Evolutionary conservation across 805 yeast species (phyloP).

Genomic region (Metschnikowia amazonensis): DNA sequence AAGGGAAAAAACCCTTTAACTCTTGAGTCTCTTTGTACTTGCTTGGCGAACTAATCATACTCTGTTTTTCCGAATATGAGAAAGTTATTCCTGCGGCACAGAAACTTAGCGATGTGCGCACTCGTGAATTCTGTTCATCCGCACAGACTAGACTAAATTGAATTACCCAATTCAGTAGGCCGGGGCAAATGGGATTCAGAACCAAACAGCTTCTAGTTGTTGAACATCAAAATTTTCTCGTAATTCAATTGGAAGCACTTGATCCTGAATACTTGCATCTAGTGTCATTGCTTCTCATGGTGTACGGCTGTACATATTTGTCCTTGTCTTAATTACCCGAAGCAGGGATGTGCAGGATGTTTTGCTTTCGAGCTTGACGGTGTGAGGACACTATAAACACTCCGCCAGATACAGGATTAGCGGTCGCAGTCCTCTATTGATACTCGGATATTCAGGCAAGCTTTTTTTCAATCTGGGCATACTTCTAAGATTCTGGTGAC

Average conservation of each 20-base stretch:
- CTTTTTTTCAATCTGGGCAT: constrained; percentile 5
- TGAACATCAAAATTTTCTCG: background rate
- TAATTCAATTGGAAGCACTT: too few species aligned
- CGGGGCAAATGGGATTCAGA: too few species aligned
- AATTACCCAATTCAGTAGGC: too few species aligned
- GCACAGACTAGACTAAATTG: too few species aligned
- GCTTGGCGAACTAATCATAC: too few species aligned
- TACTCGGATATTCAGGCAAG: background rate
- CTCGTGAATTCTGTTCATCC: background rate
- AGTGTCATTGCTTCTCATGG: background rate
- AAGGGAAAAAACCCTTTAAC: too few species aligned
- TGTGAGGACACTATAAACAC: background rate
- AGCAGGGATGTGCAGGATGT: background rate
- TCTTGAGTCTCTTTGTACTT: too few species aligned
- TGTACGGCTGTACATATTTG: background rate
- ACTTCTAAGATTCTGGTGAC: background rate
- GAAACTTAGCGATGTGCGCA: background rate
- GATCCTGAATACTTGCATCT: too few species aligned
- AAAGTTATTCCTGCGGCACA: background rate
- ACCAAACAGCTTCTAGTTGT: too few species aligned
- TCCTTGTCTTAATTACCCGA: background rate
- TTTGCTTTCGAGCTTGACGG: constrained; percentile 1
- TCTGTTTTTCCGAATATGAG: too few species aligned
- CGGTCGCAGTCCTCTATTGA: background rate
- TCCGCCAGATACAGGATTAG: constrained; percentile 3